These are phyloP conservation scores for Colletotrichum falcatum DNA, from an alignment of 2,329 filamentous ascomycete genomes.

Conservation along the genomic window DNA sequence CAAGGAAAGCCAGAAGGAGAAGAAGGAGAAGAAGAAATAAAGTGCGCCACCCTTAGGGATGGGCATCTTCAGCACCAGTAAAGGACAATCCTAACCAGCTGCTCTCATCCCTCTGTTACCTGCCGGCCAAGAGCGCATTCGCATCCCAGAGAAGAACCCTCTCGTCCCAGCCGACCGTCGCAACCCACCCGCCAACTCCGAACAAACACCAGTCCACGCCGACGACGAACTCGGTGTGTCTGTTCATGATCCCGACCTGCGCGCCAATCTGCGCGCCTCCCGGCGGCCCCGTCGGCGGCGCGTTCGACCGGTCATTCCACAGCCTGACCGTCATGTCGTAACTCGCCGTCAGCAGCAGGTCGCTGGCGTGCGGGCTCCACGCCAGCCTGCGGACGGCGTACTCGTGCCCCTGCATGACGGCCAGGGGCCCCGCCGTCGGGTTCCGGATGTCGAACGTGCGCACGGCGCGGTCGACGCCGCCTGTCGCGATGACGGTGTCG, in stretches of 20 bases:
- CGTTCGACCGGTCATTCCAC: conserved; percentile 81
- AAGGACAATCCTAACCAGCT: background rate
- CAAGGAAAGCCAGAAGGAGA: conserved; percentile 7
- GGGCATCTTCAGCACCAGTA: background rate
- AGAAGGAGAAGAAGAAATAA: no score
- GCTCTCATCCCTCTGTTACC: conserved; percentile 21
- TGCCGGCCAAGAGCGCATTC: conserved; percentile 56
- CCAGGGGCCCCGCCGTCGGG: conserved; percentile 77
- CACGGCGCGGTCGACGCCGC: conserved; percentile 87
- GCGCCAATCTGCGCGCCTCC: conserved; percentile 65
- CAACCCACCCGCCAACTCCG: conserved; percentile 94
- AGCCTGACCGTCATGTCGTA: conserved; percentile 98
- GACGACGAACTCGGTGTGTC: conserved; percentile 95
- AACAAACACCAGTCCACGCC: conserved; percentile 99
- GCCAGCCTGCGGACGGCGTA: conserved; percentile 88
- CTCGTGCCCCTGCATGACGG: conserved; percentile 84
- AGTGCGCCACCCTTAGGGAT: background rate
- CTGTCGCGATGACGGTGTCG: conserved; percentile 85
- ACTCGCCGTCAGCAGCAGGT: conserved; percentile 87
- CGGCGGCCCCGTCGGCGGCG: conserved; percentile 51
- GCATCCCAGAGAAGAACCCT: conserved; percentile 93
- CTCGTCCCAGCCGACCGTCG: conserved; percentile 95
- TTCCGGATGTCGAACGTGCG: conserved; percentile 91
- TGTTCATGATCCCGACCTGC: conserved; percentile 88
- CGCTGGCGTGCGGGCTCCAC: conserved; percentile 94